Evolutionary conservation across 2,329 filamentous ascomycete genomes (phyloP).

Genomic region (Dactylellina cionopaga): DNA sequence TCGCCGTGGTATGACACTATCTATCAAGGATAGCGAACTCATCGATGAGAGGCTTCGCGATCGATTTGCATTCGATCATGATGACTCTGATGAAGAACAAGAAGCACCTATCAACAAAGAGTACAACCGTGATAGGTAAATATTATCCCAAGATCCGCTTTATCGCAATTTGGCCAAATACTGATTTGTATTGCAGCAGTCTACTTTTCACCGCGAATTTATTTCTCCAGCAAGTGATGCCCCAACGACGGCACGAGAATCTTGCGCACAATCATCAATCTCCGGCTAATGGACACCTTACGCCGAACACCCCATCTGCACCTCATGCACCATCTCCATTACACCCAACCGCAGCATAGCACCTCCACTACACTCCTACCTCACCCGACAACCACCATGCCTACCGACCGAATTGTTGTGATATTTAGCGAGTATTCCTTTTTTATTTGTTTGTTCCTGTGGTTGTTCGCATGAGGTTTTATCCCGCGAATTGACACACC

Average conservation of each 20-base stretch:
- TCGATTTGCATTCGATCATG: constrained; percentile 46
- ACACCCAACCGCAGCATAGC: constrained; percentile 15
- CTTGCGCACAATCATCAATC: constrained; percentile 29
- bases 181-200: neutral
- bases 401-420: constrained; percentile 36
- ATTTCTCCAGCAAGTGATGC: constrained; percentile 49
- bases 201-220: constrained; percentile 46
- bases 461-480: too few relatives aligned
- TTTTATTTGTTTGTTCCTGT: constrained; percentile 38
- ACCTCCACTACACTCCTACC: constrained; percentile 11
- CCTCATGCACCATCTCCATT: constrained; percentile 33
- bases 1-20: constrained; percentile 39
- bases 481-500: too few relatives aligned
- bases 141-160: neutral
- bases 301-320: constrained; percentile 24
- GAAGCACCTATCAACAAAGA: constrained; percentile 19
- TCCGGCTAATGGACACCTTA: constrained; percentile 30
- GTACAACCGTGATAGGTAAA: constrained; percentile 44
- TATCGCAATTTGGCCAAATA: neutral
- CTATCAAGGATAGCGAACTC: constrained; percentile 26
- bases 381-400: neutral
- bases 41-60: constrained; percentile 48
- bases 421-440: constrained; percentile 50
- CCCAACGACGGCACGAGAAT: constrained; percentile 32
- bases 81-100: constrained; percentile 46